Conservation (phyloP, 768 basidiomycete species). For the Auricularia sp. region DNA sequence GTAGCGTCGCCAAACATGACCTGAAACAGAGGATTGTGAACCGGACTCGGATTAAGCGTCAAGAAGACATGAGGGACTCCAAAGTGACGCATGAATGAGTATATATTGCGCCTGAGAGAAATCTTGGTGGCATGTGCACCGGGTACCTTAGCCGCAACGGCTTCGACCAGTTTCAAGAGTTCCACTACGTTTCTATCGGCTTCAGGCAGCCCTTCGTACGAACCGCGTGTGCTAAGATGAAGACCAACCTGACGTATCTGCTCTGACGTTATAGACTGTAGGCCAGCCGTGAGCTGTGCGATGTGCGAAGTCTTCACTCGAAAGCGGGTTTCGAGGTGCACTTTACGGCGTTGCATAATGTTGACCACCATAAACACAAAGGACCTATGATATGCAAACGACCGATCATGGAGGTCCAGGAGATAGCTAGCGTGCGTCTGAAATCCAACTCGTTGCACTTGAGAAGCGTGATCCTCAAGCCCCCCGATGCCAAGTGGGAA, state of each 20-base stretch:
- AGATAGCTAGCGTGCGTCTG: conserved; percentile 16
- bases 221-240: conserved; percentile 7
- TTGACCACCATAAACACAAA: conserved; percentile 21
- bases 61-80: conserved; percentile 21
- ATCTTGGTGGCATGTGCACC: conserved; percentile 13
- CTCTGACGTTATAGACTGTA: conserved; percentile 1
- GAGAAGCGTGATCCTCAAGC: conserved; percentile 14
- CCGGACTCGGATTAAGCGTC: conserved; percentile 17
- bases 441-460: conserved; percentile 9
- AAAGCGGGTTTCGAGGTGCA: conserved; percentile 18
- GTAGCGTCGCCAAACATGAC: conserved; percentile 17
- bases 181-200: conserved; percentile 15
- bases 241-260: conserved; percentile 2
- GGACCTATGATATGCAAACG: conserved; percentile 17
- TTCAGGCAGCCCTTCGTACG: conserved; percentile 1
- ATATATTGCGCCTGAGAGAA: conserved; percentile 15
- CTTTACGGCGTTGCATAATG: conserved; percentile 15
- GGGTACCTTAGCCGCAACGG: no score
- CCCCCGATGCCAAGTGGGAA: conserved; percentile 19
- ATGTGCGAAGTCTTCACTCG: no score
- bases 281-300: no score
- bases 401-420: conserved; percentile 12
- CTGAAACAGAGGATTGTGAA: conserved; percentile 22
- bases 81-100: conserved; percentile 20
- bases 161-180: conserved; percentile 2